Evolutionary conservation across 129 eudicot genomes (phyloP), one percentile per base, ranked within the genome.

Genomic region (Artemisia annua): DNA sequence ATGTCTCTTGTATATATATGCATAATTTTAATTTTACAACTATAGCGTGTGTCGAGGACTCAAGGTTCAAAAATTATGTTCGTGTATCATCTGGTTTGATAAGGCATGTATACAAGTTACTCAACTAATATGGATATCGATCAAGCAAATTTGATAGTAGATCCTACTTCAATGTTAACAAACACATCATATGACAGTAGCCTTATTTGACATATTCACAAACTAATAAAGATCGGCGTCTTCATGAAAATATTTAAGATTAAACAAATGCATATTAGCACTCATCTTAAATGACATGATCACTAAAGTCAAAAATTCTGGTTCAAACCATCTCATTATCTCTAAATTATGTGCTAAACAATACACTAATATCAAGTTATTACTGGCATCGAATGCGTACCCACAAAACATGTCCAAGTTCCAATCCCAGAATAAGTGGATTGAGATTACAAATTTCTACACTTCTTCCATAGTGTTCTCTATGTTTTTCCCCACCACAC

Each of bases 401-500:
- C 54, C 53, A 75, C 79, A 64, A 75, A 66, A 75, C 73, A 67
- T 66, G 74, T 66, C 60, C 67, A 75, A 75, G 66, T 75, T 66
- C 80, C 80, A 73, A 75, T 75, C 80, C 66, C 74, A 75, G 19
- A 66, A 75, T 44, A 44, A 53, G 66, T 75, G 67, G 49, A 69
- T 75, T 75, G 74, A 75, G 57, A 67, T 56, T 75, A 67, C 63
- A 75, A 75, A 50, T 58, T 66, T 75, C 60, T 56, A 66, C 79
- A 65, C 74, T 66, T 75, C 51, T 66, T 44, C 59, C 68, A 75
- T 67, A 7, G 74, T 75, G 20, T 75, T 67, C 44, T 66, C 63
- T 75, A 66, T 66, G 73, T 66, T 75, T 66, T 66, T 55, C 51
- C 79, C 56, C 73, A 66, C 60, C 68, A 73, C 66, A 54, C 67